Base-by-base conservation (phyloP, 768 basidiomycete genomes). In the Clavulina sp. region DNA sequence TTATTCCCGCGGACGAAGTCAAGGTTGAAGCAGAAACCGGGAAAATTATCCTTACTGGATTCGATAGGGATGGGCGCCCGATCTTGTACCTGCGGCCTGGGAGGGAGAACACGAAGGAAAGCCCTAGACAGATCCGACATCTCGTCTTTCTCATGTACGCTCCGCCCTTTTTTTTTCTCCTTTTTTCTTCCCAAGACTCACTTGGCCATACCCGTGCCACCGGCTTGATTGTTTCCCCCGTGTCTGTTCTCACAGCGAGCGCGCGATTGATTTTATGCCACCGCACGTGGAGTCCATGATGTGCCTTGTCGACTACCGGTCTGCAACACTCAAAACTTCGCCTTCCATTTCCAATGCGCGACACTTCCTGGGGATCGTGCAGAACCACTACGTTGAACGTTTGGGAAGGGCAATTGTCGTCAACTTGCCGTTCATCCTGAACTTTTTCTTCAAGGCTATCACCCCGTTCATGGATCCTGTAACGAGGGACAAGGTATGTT, bases 61-160 rank as follows among this genome's bases (percentile, higher is more conserved):
- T 89, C 57, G 87, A 92, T 65, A 72, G 70, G 49, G 84, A 88
- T 52, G 85, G 84, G 3, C 71, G 88, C n/a, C 87, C 88, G 0
- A 80, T 91, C 40, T 68, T 92, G 13, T 89, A 88, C 65, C 80
- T 92, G 78, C 78, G 85, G 16, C 87, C 88, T 0, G 86, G 85
- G 26, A 72, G 77, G 54, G 85, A 92, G 62, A 91, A 89, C 62
- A 89, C 87, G 5, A 74, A 81, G 57, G 73, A 74, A 1, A 74
- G 78, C 54, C 77, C 80, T 2, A 73, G 85, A 38, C 87, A 92
- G 60, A 72, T 92, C 51, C 72, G 78, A 50, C 85, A 91, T 71
- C 72, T 91, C 23, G 83, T 91, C 23, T 89, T 83, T 77, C 80
- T 80, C 62, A 63, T 89, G 84, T 86, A 61, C 65, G 84, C 71